phyloP scores from a whole-genome alignment of 2,329 filamentous ascomycete species.

The Alternaria sp. region DNA sequence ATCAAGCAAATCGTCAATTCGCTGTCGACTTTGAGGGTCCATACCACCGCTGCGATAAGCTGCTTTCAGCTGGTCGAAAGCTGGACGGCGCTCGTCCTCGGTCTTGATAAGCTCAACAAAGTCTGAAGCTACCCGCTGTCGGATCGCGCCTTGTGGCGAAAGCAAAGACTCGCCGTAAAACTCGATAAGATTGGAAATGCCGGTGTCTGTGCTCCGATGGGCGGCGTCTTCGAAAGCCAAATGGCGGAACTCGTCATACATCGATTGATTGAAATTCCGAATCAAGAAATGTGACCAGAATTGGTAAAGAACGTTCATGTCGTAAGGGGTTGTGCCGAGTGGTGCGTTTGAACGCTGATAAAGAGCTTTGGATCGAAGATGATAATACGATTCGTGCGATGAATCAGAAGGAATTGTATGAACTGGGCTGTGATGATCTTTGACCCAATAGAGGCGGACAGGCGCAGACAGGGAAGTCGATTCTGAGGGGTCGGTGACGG shows the following conservation, averaged over 20 bases:
- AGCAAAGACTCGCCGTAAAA: conserved; percentile 69
- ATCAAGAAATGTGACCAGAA: conserved; percentile 79
- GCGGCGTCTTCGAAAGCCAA: conserved; percentile 71
- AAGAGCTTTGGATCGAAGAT: conserved; percentile 60
- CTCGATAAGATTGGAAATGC: conserved; percentile 69
- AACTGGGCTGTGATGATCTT: conserved; percentile 56
- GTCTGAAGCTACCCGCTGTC: conserved; percentile 62
- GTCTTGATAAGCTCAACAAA: conserved; percentile 63
- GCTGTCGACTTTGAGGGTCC: conserved; percentile 65
- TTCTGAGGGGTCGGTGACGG: conserved; percentile 28
- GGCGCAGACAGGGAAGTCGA: conserved; percentile 25
- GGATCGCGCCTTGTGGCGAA: conserved; percentile 58
- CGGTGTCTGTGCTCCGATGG: conserved; percentile 60
- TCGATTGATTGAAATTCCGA: conserved; percentile 75
- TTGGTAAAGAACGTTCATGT: conserved; percentile 73
- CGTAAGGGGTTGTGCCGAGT: conserved; percentile 58
- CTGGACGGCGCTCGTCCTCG: conserved; percentile 55
- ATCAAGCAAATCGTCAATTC: conserved; percentile 62
- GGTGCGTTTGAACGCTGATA: conserved; percentile 57
- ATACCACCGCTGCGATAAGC: conserved; percentile 64
- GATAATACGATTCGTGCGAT: conserved; percentile 58
- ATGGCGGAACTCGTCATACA: conserved; percentile 78
- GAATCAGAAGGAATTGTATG: conserved; percentile 55
- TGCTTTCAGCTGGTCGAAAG: conserved; percentile 61
- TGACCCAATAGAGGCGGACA: conserved; percentile 59